These are phyloP conservation scores for Gaeumannomyces sp. DNA, from an alignment of 2,329 filamentous ascomycete species.

Conservation along the genomic window DNA sequence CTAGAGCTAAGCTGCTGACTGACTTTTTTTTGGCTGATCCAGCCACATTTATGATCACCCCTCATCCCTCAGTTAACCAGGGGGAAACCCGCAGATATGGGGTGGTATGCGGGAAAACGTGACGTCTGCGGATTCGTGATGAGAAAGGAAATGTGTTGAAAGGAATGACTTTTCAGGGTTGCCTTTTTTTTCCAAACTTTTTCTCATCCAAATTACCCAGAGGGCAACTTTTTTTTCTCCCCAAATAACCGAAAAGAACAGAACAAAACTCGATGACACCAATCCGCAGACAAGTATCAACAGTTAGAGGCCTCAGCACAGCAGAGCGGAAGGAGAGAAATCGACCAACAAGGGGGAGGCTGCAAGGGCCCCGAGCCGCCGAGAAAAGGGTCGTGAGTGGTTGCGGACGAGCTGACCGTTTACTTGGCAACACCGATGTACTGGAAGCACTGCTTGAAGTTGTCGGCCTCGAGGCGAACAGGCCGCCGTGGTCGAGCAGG, in stretches of 20 bases:
- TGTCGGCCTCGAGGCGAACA: slow-evolving; percentile 19
- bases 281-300: neutral
- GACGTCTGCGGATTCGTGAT: neutral
- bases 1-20: neutral
- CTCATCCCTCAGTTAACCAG: too few relatives aligned
- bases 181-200: neutral
- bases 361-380: neutral
- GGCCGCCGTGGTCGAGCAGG: slow-evolving; percentile 15
- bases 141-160: neutral
- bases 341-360: too few relatives aligned
- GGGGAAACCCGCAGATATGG: too few relatives aligned
- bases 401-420: neutral
- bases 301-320: neutral
- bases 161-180: neutral
- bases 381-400: neutral
- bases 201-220: neutral
- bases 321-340: neutral
- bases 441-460: slow-evolving; percentile 14
- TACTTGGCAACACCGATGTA: slow-evolving; percentile 11
- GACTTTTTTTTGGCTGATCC: neutral
- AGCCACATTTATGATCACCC: neutral
- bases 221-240: neutral
- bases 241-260: neutral
- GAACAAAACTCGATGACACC: neutral
- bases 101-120: neutral